Evolutionary conservation across 2,329 filamentous ascomycete species (phyloP), one percentile per base, ranked within the genome.

Genomic region (Curvularia spicifera): DNA sequence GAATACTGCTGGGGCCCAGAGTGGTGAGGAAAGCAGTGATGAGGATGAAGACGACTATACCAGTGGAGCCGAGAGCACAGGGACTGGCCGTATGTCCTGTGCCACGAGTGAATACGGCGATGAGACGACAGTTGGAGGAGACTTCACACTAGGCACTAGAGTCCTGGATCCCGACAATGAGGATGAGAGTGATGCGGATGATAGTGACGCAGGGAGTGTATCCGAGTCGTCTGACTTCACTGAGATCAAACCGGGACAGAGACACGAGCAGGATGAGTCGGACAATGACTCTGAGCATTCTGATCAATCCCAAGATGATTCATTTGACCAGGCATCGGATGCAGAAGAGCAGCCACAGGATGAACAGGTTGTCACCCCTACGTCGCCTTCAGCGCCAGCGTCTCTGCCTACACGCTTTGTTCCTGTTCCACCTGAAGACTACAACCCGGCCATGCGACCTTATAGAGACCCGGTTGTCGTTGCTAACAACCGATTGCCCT

Each of bases 181-280:
- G 5, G 51, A 69, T 7, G 61, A 81, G 74, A 71, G 65, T 13
- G 71, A 71, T 51, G 63, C 60, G 18, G 74, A 76, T 48, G 70
- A 77, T 15, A 76, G 71, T 2, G 78, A 78, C 37, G 73, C 70
- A 35, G 77, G 76, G 56, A 81, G 79, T 71, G 83, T 88, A 51
- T 92, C 89, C 71, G 91, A 91, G 71, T 97, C 93, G 93, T 96
- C 93, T 0, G 92, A 96, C 44, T 96, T 95, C 72, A 90, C 89
- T 1, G 85, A 87, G 22, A 87, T 83, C 68, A 91, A 89, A 69
- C 87, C 93, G 71, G 81, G 91, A 26, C 87, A 89, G 0, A 67
- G 70, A n/a, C 72, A 67, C 44, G 53, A 62, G 20, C 60, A 54
- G 20, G 74, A 78, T 13, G 71, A 71, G 18, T 77, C 76, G 18